A percentile compares a stretch with the other conserved stretches of the same genome.
Conservation (phyloP, 352 stramenopile genomes). For the Aphanomyces cochlioides region DNA sequence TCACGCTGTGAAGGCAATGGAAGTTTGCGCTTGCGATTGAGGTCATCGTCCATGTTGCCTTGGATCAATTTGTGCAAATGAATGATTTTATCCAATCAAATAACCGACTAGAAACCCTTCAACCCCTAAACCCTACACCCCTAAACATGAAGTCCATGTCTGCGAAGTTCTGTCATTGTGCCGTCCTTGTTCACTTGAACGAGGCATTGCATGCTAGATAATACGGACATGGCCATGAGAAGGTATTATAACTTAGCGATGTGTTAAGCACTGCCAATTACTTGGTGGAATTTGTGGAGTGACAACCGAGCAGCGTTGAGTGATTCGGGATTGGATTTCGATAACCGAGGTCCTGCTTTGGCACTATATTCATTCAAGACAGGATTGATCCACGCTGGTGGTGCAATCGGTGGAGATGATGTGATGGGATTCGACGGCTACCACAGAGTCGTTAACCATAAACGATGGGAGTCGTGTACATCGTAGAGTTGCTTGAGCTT, state of each 20-base stretch:
- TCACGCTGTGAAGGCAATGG: not conserved
- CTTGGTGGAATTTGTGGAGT: slow-evolving; percentile 1
- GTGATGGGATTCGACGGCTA: too few species aligned
- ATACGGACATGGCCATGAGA: too few species aligned
- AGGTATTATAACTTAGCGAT: too few species aligned
- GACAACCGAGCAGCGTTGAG: slow-evolving; percentile 10
- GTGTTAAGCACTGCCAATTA: not conserved
- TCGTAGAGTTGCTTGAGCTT: slow-evolving; percentile 10
- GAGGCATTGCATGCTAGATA: too few species aligned
- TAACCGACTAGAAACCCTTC: not conserved
- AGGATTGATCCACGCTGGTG: too few species aligned
- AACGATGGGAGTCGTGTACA: too few species aligned
- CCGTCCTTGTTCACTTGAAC: too few species aligned
- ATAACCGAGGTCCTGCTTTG: not conserved
- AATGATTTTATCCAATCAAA: not conserved
- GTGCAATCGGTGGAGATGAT: too few species aligned
- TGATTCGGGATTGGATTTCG: slow-evolving; percentile 8
- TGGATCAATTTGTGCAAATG: slow-evolving; percentile 5
- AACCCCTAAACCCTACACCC: too few species aligned
- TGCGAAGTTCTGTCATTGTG: too few species aligned
- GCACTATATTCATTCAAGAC: not conserved
- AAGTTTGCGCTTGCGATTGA: slow-evolving; percentile 10
- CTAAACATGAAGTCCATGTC: too few species aligned
- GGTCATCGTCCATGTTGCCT: slow-evolving; percentile 2
- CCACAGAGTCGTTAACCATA: too few species aligned